phyloP scores from a whole-genome alignment of 2,329 filamentous ascomycete species.

The Fusarium ramigenum region DNA sequence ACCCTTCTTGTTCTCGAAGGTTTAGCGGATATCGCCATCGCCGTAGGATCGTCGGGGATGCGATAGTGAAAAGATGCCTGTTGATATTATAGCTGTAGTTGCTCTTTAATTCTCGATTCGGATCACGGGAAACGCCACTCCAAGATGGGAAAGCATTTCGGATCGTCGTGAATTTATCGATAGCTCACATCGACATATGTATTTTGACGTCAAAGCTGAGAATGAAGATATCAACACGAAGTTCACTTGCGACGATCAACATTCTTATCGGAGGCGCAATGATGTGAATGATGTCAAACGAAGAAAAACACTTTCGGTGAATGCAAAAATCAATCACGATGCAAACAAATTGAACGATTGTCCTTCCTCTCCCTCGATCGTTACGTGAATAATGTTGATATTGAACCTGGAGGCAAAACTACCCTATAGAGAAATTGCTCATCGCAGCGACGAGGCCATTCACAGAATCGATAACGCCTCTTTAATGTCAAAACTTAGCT shows the following conservation, averaged over 20 bases:
- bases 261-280: not conserved
- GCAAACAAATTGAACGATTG: fast-evolving
- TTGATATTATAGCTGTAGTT: not conserved
- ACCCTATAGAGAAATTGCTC: not conserved
- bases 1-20: not conserved
- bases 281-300: not conserved
- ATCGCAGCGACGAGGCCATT: not conserved
- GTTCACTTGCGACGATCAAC: too few species aligned
- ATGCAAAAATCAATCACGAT: fast-evolving
- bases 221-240: too few species aligned
- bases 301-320: fast-evolving
- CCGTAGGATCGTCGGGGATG: not conserved
- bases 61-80: not conserved
- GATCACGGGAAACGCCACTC: not conserved
- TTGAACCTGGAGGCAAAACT: not conserved
- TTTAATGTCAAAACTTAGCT: fast-evolving
- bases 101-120: not conserved
- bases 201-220: not conserved
- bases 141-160: fast-evolving
- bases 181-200: fast-evolving
- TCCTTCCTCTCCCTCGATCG: not conserved
- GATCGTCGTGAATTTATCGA: too few species aligned
- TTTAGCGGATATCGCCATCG: not conserved
- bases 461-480: fast-evolving
- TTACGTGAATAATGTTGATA: fast-evolving